A percentile compares a stretch with the other conserved stretches of the same genome.
Evolutionary conservation across 2,329 filamentous ascomycete genomes (phyloP).

Genomic region (Ophiocordyceps robertsii): DNA sequence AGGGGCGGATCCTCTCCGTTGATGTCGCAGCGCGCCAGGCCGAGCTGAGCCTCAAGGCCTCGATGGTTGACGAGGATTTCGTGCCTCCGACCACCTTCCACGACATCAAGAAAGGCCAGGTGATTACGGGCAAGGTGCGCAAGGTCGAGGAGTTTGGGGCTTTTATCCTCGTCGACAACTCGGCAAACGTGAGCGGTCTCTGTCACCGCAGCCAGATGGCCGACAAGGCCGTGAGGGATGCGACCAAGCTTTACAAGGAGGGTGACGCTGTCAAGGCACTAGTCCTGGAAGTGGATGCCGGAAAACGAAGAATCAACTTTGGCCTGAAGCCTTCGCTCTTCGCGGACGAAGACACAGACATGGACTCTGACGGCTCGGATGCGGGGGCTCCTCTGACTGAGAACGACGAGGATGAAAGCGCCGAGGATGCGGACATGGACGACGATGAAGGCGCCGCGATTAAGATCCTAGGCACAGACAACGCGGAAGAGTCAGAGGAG

Average conservation of each 20-base stretch:
- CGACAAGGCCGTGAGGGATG: conserved; percentile 67
- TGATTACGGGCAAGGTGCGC: conserved; percentile 79
- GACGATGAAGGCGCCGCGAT: conserved; percentile 25
- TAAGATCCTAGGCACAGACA: conserved; percentile 32
- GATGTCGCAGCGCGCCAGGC: conserved; percentile 57
- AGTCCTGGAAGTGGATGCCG: conserved; percentile 62
- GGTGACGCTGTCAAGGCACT: conserved; percentile 91
- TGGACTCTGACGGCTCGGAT: conserved; percentile 31
- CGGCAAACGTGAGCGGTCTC: conserved; percentile 78
- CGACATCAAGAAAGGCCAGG: conserved; percentile 67
- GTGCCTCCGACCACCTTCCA: conserved; percentile 57
- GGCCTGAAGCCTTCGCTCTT: conserved; percentile 91
- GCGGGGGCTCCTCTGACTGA: conserved; percentile 31
- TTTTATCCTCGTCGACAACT: conserved; percentile 82
- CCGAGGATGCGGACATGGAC: conserved; percentile 35
- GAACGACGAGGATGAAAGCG: conserved; percentile 32
- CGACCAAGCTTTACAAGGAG: conserved; percentile 78
- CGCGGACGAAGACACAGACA: conserved; percentile 44
- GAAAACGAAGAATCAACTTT: conserved; percentile 72
- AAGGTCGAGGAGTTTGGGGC: conserved; percentile 93
- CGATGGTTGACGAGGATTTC: conserved; percentile 68
- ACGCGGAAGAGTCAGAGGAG: conserved; percentile 25
- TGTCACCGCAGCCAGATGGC: conserved; percentile 91
- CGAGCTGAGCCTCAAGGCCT: conserved; percentile 78
- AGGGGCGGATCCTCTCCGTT: conserved; percentile 66